Evolutionary conservation across 2,329 filamentous ascomycete genomes (phyloP).

Genomic region (Pestalotiopsis fici): DNA sequence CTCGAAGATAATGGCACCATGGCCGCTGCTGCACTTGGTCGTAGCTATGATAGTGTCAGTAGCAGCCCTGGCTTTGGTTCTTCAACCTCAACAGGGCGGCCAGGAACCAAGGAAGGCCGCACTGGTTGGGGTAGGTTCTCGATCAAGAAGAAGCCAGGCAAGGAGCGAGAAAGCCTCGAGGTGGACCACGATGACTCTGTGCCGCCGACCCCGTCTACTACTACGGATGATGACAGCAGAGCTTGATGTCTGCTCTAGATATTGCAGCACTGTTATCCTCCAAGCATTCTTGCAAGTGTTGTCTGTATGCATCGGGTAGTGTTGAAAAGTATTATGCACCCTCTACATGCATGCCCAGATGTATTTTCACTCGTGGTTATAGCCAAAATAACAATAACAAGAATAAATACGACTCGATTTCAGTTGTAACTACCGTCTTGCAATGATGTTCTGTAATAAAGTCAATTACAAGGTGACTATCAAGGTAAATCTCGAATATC

Average conservation of each 20-base stretch:
- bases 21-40: slow-evolving; percentile 35
- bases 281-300: not conserved
- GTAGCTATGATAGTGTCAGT: slow-evolving; percentile 57
- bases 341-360: not conserved
- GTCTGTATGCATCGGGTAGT: not conserved
- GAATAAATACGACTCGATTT: too few relatives aligned
- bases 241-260: not conserved
- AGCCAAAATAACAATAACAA: too few relatives aligned
- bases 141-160: slow-evolving; percentile 59
- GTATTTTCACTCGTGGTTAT: not conserved
- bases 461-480: too few relatives aligned
- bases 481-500: too few relatives aligned
- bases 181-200: slow-evolving; percentile 42
- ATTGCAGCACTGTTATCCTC: not conserved
- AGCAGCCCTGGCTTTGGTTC: slow-evolving; percentile 59
- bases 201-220: slow-evolving; percentile 19
- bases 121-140: slow-evolving; percentile 50
- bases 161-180: slow-evolving; percentile 58
- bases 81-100: slow-evolving; percentile 39
- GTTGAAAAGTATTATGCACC: not conserved
- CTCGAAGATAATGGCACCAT: slow-evolving; percentile 40
- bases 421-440: too few relatives aligned
- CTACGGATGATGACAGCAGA: slow-evolving; percentile 13
- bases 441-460: too few relatives aligned
- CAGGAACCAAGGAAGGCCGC: slow-evolving; percentile 49